phyloP scores from a whole-genome alignment of 2,329 filamentous ascomycete genomes.

The Pseudopithomyces maydicus region DNA sequence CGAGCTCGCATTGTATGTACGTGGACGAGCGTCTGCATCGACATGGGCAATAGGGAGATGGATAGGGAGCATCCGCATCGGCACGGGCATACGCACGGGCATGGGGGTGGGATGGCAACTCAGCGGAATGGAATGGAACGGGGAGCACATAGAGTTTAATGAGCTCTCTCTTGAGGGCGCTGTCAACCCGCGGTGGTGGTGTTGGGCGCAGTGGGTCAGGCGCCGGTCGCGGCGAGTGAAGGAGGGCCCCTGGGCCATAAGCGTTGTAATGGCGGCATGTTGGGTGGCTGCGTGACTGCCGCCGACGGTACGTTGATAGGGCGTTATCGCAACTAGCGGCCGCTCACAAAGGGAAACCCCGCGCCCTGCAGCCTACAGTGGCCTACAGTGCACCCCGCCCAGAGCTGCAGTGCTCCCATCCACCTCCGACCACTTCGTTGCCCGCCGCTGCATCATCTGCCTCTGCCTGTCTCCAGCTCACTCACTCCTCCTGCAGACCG shows the following conservation, averaged over 20 bases:
- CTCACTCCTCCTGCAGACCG: not conserved
- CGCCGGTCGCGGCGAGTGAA: not conserved
- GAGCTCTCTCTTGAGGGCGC: no score
- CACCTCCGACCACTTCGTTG: not conserved
- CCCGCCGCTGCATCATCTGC: no score
- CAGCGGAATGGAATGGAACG: no score
- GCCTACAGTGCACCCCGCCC: constrained; percentile 4
- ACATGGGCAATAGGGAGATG: no score
- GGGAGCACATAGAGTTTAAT: not conserved
- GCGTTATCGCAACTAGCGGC: not conserved
- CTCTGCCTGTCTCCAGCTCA: not conserved
- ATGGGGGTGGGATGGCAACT: not conserved
- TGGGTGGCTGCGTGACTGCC: constrained; percentile 8
- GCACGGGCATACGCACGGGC: not conserved
- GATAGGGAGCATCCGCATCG: not conserved
- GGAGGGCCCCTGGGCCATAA: not conserved
- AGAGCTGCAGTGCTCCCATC: not conserved
- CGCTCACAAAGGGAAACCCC: not conserved
- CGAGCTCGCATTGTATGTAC: constrained; percentile 3
- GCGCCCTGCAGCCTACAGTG: constrained; percentile 1
- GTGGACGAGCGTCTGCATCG: not conserved
- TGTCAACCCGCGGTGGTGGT: no score
- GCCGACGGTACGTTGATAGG: constrained; percentile 7
- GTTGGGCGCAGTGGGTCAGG: not conserved
- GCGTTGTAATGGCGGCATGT: not conserved